phyloP scores from a whole-genome alignment of 2,329 filamentous ascomycete genomes.

The Fusarium solani-melongenae region DNA sequence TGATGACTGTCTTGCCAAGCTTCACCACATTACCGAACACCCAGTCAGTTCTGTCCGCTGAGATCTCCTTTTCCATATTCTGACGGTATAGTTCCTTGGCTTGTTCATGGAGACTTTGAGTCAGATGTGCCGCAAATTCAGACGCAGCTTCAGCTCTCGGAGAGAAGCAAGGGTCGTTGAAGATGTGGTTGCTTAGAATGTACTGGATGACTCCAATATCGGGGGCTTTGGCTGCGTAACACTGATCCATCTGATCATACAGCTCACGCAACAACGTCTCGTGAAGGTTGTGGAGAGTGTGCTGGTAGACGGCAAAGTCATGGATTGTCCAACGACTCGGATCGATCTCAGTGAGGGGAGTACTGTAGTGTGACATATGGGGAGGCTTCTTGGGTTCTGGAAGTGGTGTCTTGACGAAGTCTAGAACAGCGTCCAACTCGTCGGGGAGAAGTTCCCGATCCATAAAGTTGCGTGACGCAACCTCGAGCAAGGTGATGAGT shows the following conservation, averaged over 20 bases:
- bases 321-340: conserved; percentile 74
- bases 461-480: conserved; percentile 84
- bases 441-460: conserved; percentile 85
- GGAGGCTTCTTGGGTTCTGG: conserved; percentile 73
- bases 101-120: conserved; percentile 77
- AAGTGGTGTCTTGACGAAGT: conserved; percentile 79
- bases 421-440: conserved; percentile 85
- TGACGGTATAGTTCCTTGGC: conserved; percentile 83
- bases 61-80: conserved; percentile 83
- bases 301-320: conserved; percentile 78
- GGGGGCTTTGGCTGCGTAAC: conserved; percentile 89
- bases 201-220: conserved; percentile 83
- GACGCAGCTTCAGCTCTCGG: conserved; percentile 76
- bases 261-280: conserved; percentile 88
- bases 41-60: conserved; percentile 84
- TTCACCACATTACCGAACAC: conserved; percentile 91
- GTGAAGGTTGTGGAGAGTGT: conserved; percentile 78
- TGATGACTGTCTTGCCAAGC: conserved; percentile 86
- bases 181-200: conserved; percentile 84
- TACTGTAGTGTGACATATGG: conserved; percentile 62
- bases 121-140: conserved; percentile 77
- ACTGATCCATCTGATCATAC: conserved; percentile 86
- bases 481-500: conserved; percentile 84
- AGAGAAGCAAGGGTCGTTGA: conserved; percentile 80
- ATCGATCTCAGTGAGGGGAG: conserved; percentile 66